Evolutionary conservation across 2,329 filamentous ascomycete species (phyloP).

Genomic region (Colletotrichum echinochloae): DNA sequence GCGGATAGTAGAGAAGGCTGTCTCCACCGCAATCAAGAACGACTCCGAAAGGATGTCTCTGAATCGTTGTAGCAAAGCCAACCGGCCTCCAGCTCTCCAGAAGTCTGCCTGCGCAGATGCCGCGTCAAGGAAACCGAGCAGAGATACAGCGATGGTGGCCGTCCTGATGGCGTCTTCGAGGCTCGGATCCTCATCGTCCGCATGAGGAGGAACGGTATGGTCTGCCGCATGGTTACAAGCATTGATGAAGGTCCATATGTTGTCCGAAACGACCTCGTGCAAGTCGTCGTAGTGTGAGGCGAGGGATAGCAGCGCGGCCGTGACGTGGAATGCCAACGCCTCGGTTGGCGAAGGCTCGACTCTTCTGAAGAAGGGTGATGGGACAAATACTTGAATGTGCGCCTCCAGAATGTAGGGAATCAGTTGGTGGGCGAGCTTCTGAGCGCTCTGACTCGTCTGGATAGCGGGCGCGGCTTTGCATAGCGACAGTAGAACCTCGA

Average conservation of each 20-base stretch:
- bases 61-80: conserved; percentile 78
- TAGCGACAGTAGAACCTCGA: conserved; percentile 90
- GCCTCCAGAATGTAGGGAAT: conserved; percentile 88
- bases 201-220: conserved; percentile 63
- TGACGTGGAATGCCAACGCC: conserved; percentile 81
- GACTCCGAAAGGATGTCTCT: conserved; percentile 82
- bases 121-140: conserved; percentile 92
- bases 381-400: conserved; percentile 80
- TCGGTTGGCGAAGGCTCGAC: conserved; percentile 93
- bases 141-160: conserved; percentile 82
- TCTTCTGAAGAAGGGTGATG: conserved; percentile 84
- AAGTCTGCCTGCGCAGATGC: conserved; percentile 82
- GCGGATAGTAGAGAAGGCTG: conserved; percentile 88
- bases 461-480: conserved; percentile 89
- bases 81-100: conserved; percentile 81
- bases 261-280: conserved; percentile 73
- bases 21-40: conserved; percentile 88
- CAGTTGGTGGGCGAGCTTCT: conserved; percentile 82
- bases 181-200: conserved; percentile 67
- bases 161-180: conserved; percentile 76
- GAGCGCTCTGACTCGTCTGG: conserved; percentile 76
- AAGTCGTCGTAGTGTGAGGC: conserved; percentile 79
- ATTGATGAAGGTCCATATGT: conserved; percentile 78
- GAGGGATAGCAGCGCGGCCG: conserved; percentile 83
- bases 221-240: conserved; percentile 75